phyloP scores from a whole-genome alignment of 129 eudicot genomes.

The Lonicera japonica region DNA sequence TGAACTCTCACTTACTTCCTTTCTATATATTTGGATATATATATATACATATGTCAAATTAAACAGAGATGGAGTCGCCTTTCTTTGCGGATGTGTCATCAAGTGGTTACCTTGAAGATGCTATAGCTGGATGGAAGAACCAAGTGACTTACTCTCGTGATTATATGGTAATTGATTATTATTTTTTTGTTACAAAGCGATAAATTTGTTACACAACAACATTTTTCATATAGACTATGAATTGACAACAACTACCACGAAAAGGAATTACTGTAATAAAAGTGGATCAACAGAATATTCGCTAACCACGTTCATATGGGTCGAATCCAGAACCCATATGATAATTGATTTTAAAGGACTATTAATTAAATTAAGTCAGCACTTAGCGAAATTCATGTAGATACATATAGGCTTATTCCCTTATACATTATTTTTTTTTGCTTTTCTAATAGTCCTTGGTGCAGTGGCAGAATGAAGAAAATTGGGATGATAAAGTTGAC shows the following conservation, averaged over 20 bases:
- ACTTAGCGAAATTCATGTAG: neutral
- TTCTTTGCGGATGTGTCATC: neutral
- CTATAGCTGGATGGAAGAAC: constrained; percentile 1
- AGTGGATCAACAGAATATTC: no score
- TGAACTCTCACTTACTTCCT: neutral
- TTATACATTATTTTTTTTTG: no score
- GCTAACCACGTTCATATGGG: no score
- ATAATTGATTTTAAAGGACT: neutral
- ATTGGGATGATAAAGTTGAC: constrained; percentile 2
- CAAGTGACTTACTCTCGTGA: neutral
- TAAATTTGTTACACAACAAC: no score
- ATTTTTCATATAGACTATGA: no score
- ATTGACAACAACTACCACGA: no score
- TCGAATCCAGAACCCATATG: no score
- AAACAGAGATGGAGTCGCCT: constrained; percentile 1
- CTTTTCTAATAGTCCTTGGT: neutral
- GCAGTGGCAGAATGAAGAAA: constrained; percentile 1
- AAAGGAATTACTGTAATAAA: no score
- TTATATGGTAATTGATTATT: constrained; percentile 1
- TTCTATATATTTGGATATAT: no score
- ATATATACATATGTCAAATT: no score
- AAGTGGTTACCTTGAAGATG: constrained; percentile 13
- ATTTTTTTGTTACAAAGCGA: no score
- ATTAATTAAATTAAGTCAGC: neutral
- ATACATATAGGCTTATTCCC: neutral